Conservation (phyloP, 805 yeast species). For the Suhomyces faveliae region DNA sequence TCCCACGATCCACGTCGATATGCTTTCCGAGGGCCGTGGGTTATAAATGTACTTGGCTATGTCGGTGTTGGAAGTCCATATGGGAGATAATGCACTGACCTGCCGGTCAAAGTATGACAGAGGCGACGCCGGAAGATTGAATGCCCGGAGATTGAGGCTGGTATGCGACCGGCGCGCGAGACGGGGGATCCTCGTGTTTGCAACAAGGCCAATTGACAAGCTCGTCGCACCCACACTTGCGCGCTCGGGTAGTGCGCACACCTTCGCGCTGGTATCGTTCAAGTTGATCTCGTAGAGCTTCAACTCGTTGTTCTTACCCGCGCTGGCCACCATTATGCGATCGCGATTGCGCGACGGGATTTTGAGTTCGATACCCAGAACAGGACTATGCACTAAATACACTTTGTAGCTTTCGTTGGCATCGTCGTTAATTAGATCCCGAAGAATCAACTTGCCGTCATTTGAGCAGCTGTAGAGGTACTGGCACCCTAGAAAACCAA, state of each 20-base stretch:
- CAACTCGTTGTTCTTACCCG: conserved; percentile 29
- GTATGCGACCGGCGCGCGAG: conserved; percentile 6
- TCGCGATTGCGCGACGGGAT: conserved; percentile 8
- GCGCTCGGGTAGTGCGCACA: conserved; percentile 1
- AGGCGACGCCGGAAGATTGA: neutral
- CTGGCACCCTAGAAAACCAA: conserved; percentile 26
- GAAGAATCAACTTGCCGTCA: conserved; percentile 34
- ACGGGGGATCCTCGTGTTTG: neutral
- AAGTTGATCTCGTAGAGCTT: conserved; percentile 23
- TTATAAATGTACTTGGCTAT: conserved; percentile 10
- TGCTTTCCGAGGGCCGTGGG: conserved; percentile 9
- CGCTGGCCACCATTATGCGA: conserved; percentile 20
- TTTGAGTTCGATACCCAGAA: conserved; percentile 19
- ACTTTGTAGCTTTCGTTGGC: conserved; percentile 27
- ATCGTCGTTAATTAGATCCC: conserved; percentile 38
- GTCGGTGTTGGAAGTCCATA: conserved; percentile 13
- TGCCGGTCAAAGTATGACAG: conserved; percentile 8
- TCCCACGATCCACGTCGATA: conserved; percentile 23
- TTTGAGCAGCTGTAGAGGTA: conserved; percentile 33
- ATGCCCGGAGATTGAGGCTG: conserved; percentile 3
- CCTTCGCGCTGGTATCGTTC: neutral
- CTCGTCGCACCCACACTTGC: conserved; percentile 2
- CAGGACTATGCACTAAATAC: conserved; percentile 25
- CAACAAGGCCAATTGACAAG: conserved; percentile 2
- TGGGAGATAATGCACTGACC: conserved; percentile 14